These are phyloP conservation scores for Brassica hybrid DNA, from an alignment of 441 rosid species.

Conservation along the genomic window DNA sequence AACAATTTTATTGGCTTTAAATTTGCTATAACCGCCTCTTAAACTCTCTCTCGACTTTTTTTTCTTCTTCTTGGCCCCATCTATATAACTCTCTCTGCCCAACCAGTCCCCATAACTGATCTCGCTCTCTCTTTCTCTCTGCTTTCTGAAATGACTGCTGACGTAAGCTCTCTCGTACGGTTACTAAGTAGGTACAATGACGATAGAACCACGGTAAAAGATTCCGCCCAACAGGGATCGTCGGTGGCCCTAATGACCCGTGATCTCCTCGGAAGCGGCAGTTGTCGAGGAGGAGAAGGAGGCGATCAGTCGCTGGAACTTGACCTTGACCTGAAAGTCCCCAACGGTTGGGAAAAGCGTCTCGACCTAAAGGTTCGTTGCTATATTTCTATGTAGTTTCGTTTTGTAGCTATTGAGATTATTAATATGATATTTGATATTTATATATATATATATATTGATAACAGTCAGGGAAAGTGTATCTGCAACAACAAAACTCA, in stretches of 20 bases:
- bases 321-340: constrained; percentile 86
- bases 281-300: constrained; percentile 16
- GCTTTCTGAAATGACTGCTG: constrained; percentile 61
- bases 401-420: no score
- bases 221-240: constrained; percentile 40
- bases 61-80: constrained; percentile 25
- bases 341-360: constrained; percentile 87
- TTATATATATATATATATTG: constrained; percentile 14
- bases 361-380: constrained; percentile 75
- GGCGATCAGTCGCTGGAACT: constrained; percentile 57
- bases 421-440: no score
- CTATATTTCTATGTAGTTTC: background rate
- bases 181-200: constrained; percentile 50
- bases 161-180: constrained; percentile 63
- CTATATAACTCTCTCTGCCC: constrained; percentile 39
- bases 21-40: constrained; percentile 31
- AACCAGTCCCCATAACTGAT: constrained; percentile 8
- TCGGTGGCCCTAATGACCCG: constrained; percentile 62
- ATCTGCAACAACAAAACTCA: constrained; percentile 63
- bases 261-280: constrained; percentile 60
- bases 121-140: background rate
- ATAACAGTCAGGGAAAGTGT: constrained; percentile 87
- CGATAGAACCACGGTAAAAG: constrained; percentile 46
- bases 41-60: constrained; percentile 1
- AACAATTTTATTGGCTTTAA: constrained; percentile 15